Evolutionary conservation across 2,329 filamentous ascomycete species (phyloP).

Genomic region (Hypoxylon sp.): DNA sequence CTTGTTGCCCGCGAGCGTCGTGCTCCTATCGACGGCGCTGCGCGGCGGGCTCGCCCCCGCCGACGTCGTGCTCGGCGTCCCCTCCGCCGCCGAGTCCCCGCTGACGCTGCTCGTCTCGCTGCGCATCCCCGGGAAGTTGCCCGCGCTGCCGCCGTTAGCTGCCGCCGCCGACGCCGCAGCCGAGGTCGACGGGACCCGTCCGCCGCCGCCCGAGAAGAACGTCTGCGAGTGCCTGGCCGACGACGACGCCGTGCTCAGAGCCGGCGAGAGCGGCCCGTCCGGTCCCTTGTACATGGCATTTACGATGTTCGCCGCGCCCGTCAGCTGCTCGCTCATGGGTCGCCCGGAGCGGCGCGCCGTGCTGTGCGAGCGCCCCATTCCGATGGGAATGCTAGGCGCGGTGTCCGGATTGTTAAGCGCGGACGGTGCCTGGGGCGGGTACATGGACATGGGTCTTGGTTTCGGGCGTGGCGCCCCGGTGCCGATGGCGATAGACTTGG

Average conservation of each 20-base stretch:
- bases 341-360: constrained; percentile 58
- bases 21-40: constrained; percentile 58
- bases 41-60: constrained; percentile 61
- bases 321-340: constrained; percentile 71
- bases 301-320: constrained; percentile 73
- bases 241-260: constrained; percentile 58
- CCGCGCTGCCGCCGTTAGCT: constrained; percentile 50
- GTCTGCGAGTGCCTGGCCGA: constrained; percentile 64
- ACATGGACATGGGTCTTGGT: constrained; percentile 64
- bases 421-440: constrained; percentile 42
- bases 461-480: constrained; percentile 51
- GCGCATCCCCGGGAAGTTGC: constrained; percentile 76
- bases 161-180: constrained; percentile 17
- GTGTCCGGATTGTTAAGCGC: constrained; percentile 72
- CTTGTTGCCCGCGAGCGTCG: constrained; percentile 73
- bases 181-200: constrained; percentile 34
- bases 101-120: constrained; percentile 71
- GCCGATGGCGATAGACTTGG: constrained; percentile 65
- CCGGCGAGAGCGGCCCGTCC: constrained; percentile 68
- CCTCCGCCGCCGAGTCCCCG: constrained; percentile 68
- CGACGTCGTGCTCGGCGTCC: constrained; percentile 53
- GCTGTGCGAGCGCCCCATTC: constrained; percentile 61
- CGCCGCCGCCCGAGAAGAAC: constrained; percentile 60
- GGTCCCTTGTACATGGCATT: constrained; percentile 89
- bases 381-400: constrained; percentile 78